A percentile compares a stretch with the other conserved stretches of the same genome.
Conservation (phyloP, 257 asterid genomes). For the Nicotiana sylvestris region DNA sequence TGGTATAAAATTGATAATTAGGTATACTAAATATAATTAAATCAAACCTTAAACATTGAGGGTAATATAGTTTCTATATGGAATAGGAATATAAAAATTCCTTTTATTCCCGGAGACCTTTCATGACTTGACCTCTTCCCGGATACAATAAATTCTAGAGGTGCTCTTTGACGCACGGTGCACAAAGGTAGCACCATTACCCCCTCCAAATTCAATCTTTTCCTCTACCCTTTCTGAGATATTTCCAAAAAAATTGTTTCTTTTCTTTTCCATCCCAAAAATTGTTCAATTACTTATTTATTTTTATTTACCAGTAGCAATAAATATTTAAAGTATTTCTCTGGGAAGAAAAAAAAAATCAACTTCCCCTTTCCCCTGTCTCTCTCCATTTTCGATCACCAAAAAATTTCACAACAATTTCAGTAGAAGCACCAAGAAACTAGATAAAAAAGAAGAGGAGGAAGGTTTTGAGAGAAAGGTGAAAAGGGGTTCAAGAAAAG, state of each 20-base stretch:
- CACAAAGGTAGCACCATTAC: background rate
- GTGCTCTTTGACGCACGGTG: background rate
- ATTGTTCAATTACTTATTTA: background rate
- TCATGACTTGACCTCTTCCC: background rate
- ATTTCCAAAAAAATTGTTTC: background rate
- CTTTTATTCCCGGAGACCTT: too few species aligned
- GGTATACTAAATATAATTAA: too few species aligned
- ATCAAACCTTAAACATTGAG: too few species aligned
- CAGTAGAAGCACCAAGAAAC: background rate
- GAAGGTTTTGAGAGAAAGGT: background rate
- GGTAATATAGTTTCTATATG: too few species aligned
- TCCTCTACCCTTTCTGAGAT: background rate
- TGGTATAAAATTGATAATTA: too few species aligned
- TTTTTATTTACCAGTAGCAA: background rate
- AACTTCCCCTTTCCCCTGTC: background rate
- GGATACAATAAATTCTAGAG: background rate
- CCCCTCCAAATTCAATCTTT: background rate
- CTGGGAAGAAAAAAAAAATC: background rate
- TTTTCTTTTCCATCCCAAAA: background rate
- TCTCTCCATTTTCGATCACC: slow-evolving; percentile 9
- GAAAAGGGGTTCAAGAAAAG: slow-evolving; percentile 8
- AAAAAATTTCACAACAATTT: background rate
- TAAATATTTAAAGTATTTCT: slow-evolving; percentile 5
- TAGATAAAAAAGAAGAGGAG: background rate
- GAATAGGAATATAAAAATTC: too few species aligned